Percentiles rank a stretch among this genome's conserved stretches.
Conservation (phyloP, 2,329 filamentous ascomycete genomes). For the Xylariaceae sp. region DNA sequence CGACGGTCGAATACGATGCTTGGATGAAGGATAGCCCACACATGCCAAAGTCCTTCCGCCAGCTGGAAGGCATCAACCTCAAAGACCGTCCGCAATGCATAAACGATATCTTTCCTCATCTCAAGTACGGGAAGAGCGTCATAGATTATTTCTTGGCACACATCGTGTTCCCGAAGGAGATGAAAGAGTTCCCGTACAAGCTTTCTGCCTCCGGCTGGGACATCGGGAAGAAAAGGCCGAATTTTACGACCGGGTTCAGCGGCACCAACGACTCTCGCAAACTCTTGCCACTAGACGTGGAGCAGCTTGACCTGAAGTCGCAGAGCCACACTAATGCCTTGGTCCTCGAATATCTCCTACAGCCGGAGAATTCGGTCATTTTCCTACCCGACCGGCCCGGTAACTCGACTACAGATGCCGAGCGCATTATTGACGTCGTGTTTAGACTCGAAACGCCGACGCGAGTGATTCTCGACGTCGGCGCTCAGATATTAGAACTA, state of each 20-base stretch:
- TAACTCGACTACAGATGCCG: slow-evolving; percentile 28
- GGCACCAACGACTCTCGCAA: slow-evolving; percentile 64
- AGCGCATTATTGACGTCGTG: slow-evolving; percentile 39
- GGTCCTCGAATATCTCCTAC: slow-evolving; percentile 54
- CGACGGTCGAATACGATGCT: slow-evolving; percentile 43
- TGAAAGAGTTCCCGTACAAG: slow-evolving; percentile 58
- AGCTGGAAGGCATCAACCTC: slow-evolving; percentile 51
- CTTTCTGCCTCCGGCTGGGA: slow-evolving; percentile 65
- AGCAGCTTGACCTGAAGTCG: slow-evolving; percentile 52
- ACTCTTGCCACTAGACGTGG: slow-evolving; percentile 55
- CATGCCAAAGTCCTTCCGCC: slow-evolving; percentile 35
- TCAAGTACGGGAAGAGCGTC: slow-evolving; percentile 47
- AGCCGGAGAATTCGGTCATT: slow-evolving; percentile 35
- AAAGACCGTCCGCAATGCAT: slow-evolving; percentile 46
- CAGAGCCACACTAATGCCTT: slow-evolving; percentile 58
- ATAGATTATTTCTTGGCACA: slow-evolving; percentile 59
- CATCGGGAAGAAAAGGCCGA: slow-evolving; percentile 41
- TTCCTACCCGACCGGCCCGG: slow-evolving; percentile 37
- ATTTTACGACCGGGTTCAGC: slow-evolving; percentile 60
- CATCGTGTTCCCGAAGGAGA: slow-evolving; percentile 56
- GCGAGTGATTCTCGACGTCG: slow-evolving; percentile 56
- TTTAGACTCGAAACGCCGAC: slow-evolving; percentile 40
- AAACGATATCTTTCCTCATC: slow-evolving; percentile 44
- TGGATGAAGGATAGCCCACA: slow-evolving; percentile 39
- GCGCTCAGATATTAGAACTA: slow-evolving; percentile 60